A percentile compares a stretch with the other conserved stretches of the same genome.
Evolutionary conservation across 768 basidiomycete genomes (phyloP).

Genomic region (Neoboletus brunneissimus): DNA sequence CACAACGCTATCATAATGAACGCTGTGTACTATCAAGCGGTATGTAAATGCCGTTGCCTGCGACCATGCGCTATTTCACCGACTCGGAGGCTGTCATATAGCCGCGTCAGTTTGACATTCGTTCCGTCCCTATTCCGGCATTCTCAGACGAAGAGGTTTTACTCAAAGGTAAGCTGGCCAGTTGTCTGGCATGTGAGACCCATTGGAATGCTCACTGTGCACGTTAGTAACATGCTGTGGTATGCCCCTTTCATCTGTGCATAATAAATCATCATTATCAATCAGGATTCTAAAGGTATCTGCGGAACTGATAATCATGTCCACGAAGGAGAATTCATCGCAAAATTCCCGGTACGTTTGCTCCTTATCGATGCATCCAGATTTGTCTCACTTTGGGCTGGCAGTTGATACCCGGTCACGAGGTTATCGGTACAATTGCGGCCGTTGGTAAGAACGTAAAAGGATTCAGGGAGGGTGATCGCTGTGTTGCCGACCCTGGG

Average conservation of each 20-base stretch:
- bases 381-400: background rate
- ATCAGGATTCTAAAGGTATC: constrained; percentile 36
- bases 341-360: constrained; percentile 45
- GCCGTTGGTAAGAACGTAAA: constrained; percentile 74
- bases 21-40: constrained; percentile 47
- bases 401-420: constrained; percentile 67
- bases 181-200: background rate
- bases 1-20: constrained; percentile 37
- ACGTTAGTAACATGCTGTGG: constrained; percentile 39
- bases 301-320: constrained; percentile 58
- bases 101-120: constrained; percentile 53
- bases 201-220: background rate
- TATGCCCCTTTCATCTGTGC: constrained; percentile 13
- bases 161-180: constrained; percentile 45
- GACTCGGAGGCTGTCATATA: constrained; percentile 16
- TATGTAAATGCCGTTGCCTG: constrained; percentile 11
- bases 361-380: background rate
- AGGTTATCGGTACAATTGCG: constrained; percentile 65
- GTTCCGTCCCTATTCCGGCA: constrained; percentile 49
- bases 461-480: constrained; percentile 70
- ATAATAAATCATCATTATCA: background rate
- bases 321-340: constrained; percentile 59
- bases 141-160: constrained; percentile 55
- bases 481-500: constrained; percentile 77
- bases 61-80: background rate